Evolutionary conservation across 2,329 filamentous ascomycete species (phyloP).

Genomic region (Alternaria angustiovoidea): DNA sequence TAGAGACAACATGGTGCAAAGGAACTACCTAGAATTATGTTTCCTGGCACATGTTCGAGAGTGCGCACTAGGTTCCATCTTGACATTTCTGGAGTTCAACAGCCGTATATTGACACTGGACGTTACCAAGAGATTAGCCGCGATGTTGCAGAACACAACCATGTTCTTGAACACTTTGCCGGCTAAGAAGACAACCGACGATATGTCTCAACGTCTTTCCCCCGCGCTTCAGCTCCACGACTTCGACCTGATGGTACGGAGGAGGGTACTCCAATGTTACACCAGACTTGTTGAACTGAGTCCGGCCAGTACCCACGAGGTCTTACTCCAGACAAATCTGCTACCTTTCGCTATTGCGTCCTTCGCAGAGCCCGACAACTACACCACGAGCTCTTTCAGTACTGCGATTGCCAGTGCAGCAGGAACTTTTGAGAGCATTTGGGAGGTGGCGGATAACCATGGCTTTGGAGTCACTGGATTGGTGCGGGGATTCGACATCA

Average conservation of each 20-base stretch:
- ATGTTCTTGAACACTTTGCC: constrained; percentile 88
- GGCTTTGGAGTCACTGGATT: constrained; percentile 93
- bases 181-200: constrained; percentile 82
- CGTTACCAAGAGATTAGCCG: constrained; percentile 88
- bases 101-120: constrained; percentile 90
- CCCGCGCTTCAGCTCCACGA: constrained; percentile 89
- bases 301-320: constrained; percentile 83
- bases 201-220: constrained; percentile 81
- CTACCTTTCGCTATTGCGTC: constrained; percentile 88
- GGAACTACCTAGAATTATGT: constrained; percentile 86
- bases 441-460: constrained; percentile 94
- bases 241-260: constrained; percentile 89
- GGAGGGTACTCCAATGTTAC: constrained; percentile 94
- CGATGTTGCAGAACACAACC: constrained; percentile 94
- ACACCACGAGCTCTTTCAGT: constrained; percentile 83
- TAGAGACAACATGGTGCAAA: constrained; percentile 85
- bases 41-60: constrained; percentile 95
- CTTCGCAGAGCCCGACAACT: constrained; percentile 92
- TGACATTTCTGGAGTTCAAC: constrained; percentile 94
- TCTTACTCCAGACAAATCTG: constrained; percentile 88
- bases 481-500: constrained; percentile 77
- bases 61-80: constrained; percentile 88
- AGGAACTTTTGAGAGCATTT: constrained; percentile 89
- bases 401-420: constrained; percentile 91
- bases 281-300: constrained; percentile 89